A percentile compares a stretch with the other conserved stretches of the same genome.
Evolutionary conservation across 1,284 basidiomycete genomes (phyloP).

Genomic region (Phylloboletellus chloephorus): DNA sequence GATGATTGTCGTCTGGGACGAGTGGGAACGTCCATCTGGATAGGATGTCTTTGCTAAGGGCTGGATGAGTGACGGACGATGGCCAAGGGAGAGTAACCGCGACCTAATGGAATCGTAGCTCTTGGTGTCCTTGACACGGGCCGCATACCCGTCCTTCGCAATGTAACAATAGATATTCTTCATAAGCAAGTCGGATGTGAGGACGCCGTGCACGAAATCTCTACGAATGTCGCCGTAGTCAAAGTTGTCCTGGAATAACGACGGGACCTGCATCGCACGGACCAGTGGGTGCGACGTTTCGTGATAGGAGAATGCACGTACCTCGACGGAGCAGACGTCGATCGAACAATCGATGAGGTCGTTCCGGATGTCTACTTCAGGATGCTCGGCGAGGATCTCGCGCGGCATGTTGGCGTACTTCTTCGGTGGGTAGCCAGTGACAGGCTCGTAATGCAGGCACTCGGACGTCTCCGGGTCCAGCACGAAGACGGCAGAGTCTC

Average conservation of each 20-base stretch:
- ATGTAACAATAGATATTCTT: conserved; percentile 92
- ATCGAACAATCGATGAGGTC: conserved; percentile 87
- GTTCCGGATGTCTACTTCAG: conserved; percentile 78
- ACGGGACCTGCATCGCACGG: conserved; percentile 66
- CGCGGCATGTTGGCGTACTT: conserved; percentile 59
- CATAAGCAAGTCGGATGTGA: conserved; percentile 93
- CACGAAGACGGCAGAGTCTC: conserved; percentile 70
- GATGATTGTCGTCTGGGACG: conserved; percentile 90
- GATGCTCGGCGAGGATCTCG: conserved; percentile 61
- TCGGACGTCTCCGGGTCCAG: conserved; percentile 70
- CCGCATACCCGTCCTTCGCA: conserved; percentile 81
- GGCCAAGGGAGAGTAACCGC: conserved; percentile 9
- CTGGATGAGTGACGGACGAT: conserved; percentile 4
- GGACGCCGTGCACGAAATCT: conserved; percentile 94
- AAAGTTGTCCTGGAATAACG: conserved; percentile 98
- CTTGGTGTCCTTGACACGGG: conserved; percentile 83
- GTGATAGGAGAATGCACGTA: conserved; percentile 25
- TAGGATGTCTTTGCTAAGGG: conserved; percentile 79
- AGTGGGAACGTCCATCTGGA: conserved; percentile 92
- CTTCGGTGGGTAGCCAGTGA: conserved; percentile 60
- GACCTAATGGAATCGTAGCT: conserved; percentile 86
- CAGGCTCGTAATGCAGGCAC: conserved; percentile 74
- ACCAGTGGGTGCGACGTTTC: neutral
- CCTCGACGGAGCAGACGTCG: conserved; percentile 90
- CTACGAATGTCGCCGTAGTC: conserved; percentile 90